Evolutionary conservation across 2,329 filamentous ascomycete species (phyloP), one percentile per base, ranked within the genome.

Genomic region (Cercospora sp.): DNA sequence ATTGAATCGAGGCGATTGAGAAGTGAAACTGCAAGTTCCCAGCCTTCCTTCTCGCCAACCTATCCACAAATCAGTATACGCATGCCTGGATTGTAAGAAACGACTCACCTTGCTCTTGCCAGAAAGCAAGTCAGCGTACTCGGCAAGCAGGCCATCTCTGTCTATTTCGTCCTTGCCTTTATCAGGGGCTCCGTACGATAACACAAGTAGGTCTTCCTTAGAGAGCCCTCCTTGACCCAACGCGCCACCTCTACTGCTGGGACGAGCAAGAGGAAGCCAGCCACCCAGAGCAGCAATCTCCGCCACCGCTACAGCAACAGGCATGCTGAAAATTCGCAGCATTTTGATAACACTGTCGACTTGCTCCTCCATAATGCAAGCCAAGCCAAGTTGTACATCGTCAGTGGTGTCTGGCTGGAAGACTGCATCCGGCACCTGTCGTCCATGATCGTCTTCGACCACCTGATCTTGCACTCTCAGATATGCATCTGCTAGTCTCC

Each of bases 21-120:
- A 10, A 97, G 87, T 68, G 93, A 88, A 53, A 97, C 89, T 0
- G 93, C 91, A 76, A 97, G 81, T 80, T 97, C 93, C 94, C 94
- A 98, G 8, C 94, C 94, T 73, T 94, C 75, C 48, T 76, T 77
- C 1, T 74, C 76, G 66, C 80, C 74, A 26, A 73, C 60, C 70
- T 73, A 53, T 4, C 57, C 31, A 20, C 20, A 20, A 16, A 60
- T 72, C 39, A 72, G 68, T 42, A 42, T 79, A 65, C 58, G 88
- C 76, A 48, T 31, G 20, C 23, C 9, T 18, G 10, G 30, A 42
- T 18, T 1, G 12, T 9, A 8, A 23, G 28, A n/a, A 23, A 23
- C 3, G 12, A 60, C 70, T 62, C 28, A 73, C 71, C 57, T 60
- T 65, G 16, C 62, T 42, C 64, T 85, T 81, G 13, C 73, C 66